Evolutionary conservation across 2,329 filamentous ascomycete genomes (phyloP), one percentile per base, ranked within the genome.

Genomic region (Zymoseptoria pseudotritici): DNA sequence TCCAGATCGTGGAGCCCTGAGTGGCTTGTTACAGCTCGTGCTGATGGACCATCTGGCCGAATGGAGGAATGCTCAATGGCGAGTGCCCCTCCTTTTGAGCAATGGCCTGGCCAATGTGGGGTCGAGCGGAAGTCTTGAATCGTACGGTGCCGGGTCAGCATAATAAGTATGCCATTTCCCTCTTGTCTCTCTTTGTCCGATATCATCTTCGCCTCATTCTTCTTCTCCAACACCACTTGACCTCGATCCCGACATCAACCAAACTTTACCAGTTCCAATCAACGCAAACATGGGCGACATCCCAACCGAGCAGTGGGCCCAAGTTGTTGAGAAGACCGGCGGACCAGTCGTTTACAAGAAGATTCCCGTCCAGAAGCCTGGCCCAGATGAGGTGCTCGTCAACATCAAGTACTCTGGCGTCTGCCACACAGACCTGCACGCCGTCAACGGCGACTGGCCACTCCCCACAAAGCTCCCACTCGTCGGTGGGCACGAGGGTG

Each of bases 381-480:
- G 87, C 21, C 87, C 91, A 56, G 91, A 96, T 78, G 90, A 97
- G 78, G 89, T 96, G 67, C 88, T 97, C 66, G 80, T 96, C 78
- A 93, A 95, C 78, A 84, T 96, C 82, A 91, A 91, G 76, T 96
- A 85, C 82, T 89, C 88, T 26, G 91, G 91, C 73, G 91, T 96
- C 67, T 96, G 91, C 82, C 91, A 95, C 80, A 95, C 91, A 42
- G 90, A 95, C 55, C 82, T 87, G 2, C 85, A 88, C 73, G 90
- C 90, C 69, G 83, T 93, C 77, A 89, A 90, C 65, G 91, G 91
- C 60, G 91, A 96, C 79, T 96, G 91, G 91, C 91, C 92, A 56
- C 77, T 96, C 56, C 75, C 80, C n/a, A 84, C 83, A 72, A 96
- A 96, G 79, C 79, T 93, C 63, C 91, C 91, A 36, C 83, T 96